phyloP scores from a whole-genome alignment of 108 stramenopile genomes.

The Nitzschia sp. region DNA sequence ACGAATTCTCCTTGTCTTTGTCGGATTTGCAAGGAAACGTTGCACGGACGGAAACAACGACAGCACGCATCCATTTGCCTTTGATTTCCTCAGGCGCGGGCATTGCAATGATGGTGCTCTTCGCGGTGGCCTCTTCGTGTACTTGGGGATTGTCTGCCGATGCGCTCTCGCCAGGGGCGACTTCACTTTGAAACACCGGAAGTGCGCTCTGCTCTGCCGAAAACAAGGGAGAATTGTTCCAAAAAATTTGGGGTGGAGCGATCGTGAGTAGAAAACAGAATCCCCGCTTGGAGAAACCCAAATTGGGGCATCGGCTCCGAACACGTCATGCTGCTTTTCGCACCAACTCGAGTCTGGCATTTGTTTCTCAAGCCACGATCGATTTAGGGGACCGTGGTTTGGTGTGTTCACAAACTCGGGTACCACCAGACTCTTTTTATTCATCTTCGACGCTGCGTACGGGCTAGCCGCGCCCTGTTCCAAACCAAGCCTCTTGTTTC shows the following conservation, averaged over 20 bases:
- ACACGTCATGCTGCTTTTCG: neutral
- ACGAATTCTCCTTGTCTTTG: slow-evolving; percentile 16
- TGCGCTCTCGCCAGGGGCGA: no score
- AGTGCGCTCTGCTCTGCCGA: slow-evolving; percentile 31
- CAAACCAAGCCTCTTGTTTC: neutral
- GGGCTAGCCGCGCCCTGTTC: neutral
- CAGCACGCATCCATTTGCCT: slow-evolving; percentile 25
- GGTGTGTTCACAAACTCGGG: slow-evolving; percentile 15
- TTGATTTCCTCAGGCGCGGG: neutral
- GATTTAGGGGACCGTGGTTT: slow-evolving; percentile 23
- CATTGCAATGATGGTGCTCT: neutral
- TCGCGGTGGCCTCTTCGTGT: no score
- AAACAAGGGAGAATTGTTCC: slow-evolving; percentile 33
- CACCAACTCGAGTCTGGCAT: neutral
- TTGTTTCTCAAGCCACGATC: slow-evolving; percentile 29
- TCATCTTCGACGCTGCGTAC: neutral
- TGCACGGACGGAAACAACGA: slow-evolving; percentile 15
- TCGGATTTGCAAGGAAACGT: slow-evolving; percentile 15
- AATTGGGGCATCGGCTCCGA: neutral
- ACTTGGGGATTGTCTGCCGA: no score
- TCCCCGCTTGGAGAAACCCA: slow-evolving; percentile 66
- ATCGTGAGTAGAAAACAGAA: slow-evolving; percentile 43
- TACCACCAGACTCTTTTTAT: neutral
- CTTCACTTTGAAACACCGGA: no score
- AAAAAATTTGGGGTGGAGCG: slow-evolving; percentile 42